Evolutionary conservation across 164 flowering plant genomes (phyloP), one percentile per base, ranked within the genome.

Genomic region (Kalanchoe fedtschenkoi): DNA sequence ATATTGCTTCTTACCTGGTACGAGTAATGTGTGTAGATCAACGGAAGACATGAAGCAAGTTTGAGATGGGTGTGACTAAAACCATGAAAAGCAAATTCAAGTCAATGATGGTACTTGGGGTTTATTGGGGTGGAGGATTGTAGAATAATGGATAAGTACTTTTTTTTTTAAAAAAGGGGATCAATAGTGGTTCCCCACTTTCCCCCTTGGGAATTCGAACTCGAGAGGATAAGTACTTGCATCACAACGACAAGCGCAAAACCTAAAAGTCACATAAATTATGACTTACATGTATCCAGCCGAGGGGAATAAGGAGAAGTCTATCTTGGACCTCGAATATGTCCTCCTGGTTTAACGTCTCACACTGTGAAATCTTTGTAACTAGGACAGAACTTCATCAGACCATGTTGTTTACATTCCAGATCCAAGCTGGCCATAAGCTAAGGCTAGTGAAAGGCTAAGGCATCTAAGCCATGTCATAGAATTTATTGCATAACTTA

Each of bases 1-100:
- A 42, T 9, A 1, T 15, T 44, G 28, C 8, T 41, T n/a, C n/a
- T 69, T 78, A 93, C 99, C 99, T 93, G 99, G 74, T 90, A 93
- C 9, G 97, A 88, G 76, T 93, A 93, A 80, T 93, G 97, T 32
- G 99, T 93, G 72, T 60, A 93, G 87, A 80, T 93, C 99, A 73
- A 90, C 89, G 39, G 99, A 93, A 51, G 99, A 93, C 99, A 93
- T 93, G 72, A 93, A 93, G 67, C 99, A 93, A 26, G 99, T 85
- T 64, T 93, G 99, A 6, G 97, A 66, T 22, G 99, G 99, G 76
- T 93, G 99, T 13, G 99, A 90, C 99, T 93, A 95, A 59, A 73
- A 77, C 66, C 53, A 28, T 69, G 65, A 59, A 10, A 19, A 24
- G 30, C 15, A 34, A 57, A 51, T 57, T 26, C 58, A 28, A 21